Evolutionary conservation across 2,329 filamentous ascomycete genomes (phyloP), one percentile per base, ranked within the genome.

Genomic region (Clonostachys rosea): DNA sequence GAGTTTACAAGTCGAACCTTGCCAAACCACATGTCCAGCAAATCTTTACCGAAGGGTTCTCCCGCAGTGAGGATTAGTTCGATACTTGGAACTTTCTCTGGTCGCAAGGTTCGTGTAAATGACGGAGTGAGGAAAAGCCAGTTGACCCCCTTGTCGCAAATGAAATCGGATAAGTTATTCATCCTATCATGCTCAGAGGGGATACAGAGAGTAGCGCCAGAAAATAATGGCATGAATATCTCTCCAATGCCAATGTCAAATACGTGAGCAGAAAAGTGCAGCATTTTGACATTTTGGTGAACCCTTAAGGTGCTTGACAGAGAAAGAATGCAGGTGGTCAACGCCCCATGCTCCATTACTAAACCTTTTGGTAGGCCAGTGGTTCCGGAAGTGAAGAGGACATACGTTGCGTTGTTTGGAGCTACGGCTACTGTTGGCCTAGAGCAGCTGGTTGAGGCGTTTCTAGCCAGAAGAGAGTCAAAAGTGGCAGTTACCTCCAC

Each of bases 341-440:
- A 40, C 12, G 51, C 51, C 7, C 42, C 47, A 36, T 60, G 57
- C 30, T 54, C 51, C 20, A 58, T 49, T 5, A 56, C 45, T 3
- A 59, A 45, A 4, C 56, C 56, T 34, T 60, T 60, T 1, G 58
- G 56, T 6, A 42, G 50, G 7, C 57, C 58, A 1, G 58, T 60
- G 5, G 50, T 52, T 10, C 57, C 58, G 3, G 56, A 58, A 0
- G 57, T 60, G 24, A 60, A 59, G 0, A 60, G 35, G 2, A 59
- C 46, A 36, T 58, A 60, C 1, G 50, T 53, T 8, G 47, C 47
- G 10, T 56, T 42, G 17, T 37, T 13, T 37, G 16, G 24, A 34
- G 42, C 14, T 18, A 49, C 14, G 16, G 24, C 7, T 12, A 24
- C 40, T 10, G 7, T 40, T 43, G 39, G n/a, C 41, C 34, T 33